Base-by-base conservation (phyloP, 352 stramenopile genomes). In the Pythium aphanidermatum region DNA sequence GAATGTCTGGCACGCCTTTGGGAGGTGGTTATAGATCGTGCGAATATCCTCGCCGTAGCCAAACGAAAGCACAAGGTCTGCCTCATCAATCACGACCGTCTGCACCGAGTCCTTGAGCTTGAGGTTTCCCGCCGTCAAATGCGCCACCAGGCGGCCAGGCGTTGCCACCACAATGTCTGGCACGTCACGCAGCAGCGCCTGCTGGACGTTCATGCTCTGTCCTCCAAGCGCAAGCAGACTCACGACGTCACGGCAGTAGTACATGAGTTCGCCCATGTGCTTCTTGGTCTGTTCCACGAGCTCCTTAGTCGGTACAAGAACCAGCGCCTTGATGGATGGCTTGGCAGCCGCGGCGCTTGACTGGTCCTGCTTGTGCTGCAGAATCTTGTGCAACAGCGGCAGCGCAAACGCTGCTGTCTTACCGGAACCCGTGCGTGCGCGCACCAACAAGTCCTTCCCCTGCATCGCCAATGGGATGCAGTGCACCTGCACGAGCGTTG, bases 1-100 rank as follows among this genome's bases (percentile, higher is more conserved):
- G 40, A 99, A 97, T 35, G 82, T 96, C 79, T 99, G 96, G 56
- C 88, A 98, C 20, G 97, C 98, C 63, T 98, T 98, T n/a, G 96
- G 95, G 27, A 98, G 59, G 28, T 76, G 77, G 56, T 96, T 96
- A 54, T 96, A 92, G 54, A 97, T 97, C 55, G 83, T 85, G 13
- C 84, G 83, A 60, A 98, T 84, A 59, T 98, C 86, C 14, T 96
- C 87, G 24, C 79, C 79, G 59, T 97, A 97, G 58, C 94, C 91
- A 70, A 98, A 99, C 20, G 92, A 98, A 14, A 99, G 81, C 52
- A 99, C 95, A 28, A 99, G 68, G 74, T 99, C 96, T 14, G 96
- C 96, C 66, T 99, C 96, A 60, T 99, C 96, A 45, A 99, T 96
- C 21, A 99, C 95, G 13, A 99, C 74, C 2, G 89, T 98, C 63